Conservation (phyloP, 345 rosid species). For the Carallia brachiata region DNA sequence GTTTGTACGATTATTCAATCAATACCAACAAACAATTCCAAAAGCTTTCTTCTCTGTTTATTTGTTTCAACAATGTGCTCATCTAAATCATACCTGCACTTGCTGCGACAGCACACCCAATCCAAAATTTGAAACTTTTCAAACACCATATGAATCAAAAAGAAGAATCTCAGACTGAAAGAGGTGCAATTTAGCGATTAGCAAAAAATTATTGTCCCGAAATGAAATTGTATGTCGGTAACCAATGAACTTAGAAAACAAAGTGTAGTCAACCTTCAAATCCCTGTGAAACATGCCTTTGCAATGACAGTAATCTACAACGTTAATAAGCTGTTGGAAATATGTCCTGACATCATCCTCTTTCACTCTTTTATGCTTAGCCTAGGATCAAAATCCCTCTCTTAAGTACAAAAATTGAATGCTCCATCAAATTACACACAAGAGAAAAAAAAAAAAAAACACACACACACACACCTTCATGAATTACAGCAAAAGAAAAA, state of each 20-base stretch:
- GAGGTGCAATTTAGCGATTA: slow-evolving; percentile 4
- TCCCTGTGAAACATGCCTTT: slow-evolving; percentile 76
- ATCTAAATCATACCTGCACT: slow-evolving; percentile 50
- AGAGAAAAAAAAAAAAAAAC: neutral
- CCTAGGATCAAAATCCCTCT: slow-evolving; percentile 38
- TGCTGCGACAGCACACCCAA: slow-evolving; percentile 84
- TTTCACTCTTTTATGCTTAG: slow-evolving; percentile 51
- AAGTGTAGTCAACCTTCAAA: slow-evolving; percentile 48
- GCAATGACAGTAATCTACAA: slow-evolving; percentile 74
- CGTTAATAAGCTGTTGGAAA: slow-evolving; percentile 70
- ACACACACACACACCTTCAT: no score
- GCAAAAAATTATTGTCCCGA: slow-evolving; percentile 1
- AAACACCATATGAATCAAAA: slow-evolving; percentile 61
- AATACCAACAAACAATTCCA: no score
- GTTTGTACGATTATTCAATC: no score
- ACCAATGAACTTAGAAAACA: neutral
- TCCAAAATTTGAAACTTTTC: slow-evolving; percentile 92
- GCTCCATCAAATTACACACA: neutral
- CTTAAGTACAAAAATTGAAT: neutral
- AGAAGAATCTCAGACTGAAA: slow-evolving; percentile 95
- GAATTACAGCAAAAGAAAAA: no score
- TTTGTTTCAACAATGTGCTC: neutral
- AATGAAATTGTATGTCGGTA: neutral
- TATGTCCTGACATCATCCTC: slow-evolving; percentile 64
- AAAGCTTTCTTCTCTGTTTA: no score